These are phyloP conservation scores for Cyclotella choctawhatcheeana DNA, from an alignment of 108 stramenopile genomes.

Conservation along the genomic window DNA sequence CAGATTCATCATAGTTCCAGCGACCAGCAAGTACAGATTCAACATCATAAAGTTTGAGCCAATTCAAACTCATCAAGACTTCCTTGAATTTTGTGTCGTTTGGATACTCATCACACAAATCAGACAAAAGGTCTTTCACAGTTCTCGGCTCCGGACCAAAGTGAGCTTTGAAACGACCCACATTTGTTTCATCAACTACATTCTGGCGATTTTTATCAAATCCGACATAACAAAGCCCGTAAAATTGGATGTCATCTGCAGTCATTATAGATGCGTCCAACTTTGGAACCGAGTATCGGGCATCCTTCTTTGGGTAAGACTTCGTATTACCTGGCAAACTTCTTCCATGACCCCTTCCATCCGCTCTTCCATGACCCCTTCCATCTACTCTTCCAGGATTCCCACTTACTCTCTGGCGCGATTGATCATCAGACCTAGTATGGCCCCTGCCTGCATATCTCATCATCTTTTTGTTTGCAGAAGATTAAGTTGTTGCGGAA, in stretches of 20 bases:
- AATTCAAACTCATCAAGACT: conserved; percentile 5
- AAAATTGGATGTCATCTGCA: neutral
- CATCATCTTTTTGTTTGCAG: neutral
- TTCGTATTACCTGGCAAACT: neutral
- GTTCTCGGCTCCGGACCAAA: neutral
- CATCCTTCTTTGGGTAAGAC: neutral
- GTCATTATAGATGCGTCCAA: conserved; percentile 2
- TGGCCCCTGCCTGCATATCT: neutral
- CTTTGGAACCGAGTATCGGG: neutral
- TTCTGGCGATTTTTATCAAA: neutral
- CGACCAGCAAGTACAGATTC: conserved; percentile 13
- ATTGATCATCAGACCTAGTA: neutral
- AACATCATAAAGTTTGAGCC: conserved; percentile 4
- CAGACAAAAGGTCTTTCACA: neutral
- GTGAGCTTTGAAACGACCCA: conserved; percentile 8
- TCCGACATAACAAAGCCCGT: conserved; percentile 4
- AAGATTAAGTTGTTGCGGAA: neutral
- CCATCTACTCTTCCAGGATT: neutral
- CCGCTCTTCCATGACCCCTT: neutral
- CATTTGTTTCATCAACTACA: neutral
- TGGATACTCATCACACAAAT: neutral
- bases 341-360: too few species aligned
- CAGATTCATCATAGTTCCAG: neutral
- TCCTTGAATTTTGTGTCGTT: neutral
- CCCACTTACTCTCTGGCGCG: neutral